Conservation (phyloP, 78 protist species). For the Salpingoeca rosetta region DNA sequence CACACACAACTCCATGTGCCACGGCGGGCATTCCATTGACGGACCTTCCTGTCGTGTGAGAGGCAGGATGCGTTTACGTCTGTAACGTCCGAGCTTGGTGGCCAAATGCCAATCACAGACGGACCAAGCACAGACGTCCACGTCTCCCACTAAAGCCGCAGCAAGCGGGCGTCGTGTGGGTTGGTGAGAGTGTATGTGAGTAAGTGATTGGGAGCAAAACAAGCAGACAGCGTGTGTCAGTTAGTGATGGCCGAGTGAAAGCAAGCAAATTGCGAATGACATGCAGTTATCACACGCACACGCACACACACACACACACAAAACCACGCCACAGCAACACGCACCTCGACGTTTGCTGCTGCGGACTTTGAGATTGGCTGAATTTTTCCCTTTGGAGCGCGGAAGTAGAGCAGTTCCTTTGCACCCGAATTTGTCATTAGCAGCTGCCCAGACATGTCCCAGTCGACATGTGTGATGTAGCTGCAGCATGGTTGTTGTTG, state of each 20-base stretch:
- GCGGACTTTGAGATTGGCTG: neutral
- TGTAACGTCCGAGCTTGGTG: conserved; percentile 9
- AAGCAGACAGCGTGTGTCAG: too few species aligned
- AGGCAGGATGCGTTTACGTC: conserved; percentile 22
- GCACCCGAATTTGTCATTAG: conserved; percentile 5
- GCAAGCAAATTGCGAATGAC: too few species aligned
- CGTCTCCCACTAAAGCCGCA: conserved; percentile 35
- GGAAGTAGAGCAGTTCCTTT: neutral
- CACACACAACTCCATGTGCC: too few species aligned
- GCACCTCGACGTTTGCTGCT: neutral
- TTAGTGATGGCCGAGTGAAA: too few species aligned
- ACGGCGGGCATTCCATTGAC: too few species aligned
- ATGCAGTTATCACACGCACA: too few species aligned
- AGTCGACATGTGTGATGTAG: conserved; percentile 18
- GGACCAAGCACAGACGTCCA: conserved; percentile 15
- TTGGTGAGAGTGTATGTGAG: too few species aligned
- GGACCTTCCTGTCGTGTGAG: neutral
- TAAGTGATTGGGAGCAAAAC: too few species aligned
- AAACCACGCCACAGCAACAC: too few species aligned
- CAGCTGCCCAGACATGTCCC: conserved; percentile 7
- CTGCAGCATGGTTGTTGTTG: too few species aligned
- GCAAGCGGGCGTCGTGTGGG: too few species aligned
- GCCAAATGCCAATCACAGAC: conserved; percentile 30
- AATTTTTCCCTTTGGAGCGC: neutral
- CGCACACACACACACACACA: too few species aligned